These are phyloP conservation scores for Fusarium sulawesiense DNA, from an alignment of 2,329 filamentous ascomycete species.

Conservation along the genomic window DNA sequence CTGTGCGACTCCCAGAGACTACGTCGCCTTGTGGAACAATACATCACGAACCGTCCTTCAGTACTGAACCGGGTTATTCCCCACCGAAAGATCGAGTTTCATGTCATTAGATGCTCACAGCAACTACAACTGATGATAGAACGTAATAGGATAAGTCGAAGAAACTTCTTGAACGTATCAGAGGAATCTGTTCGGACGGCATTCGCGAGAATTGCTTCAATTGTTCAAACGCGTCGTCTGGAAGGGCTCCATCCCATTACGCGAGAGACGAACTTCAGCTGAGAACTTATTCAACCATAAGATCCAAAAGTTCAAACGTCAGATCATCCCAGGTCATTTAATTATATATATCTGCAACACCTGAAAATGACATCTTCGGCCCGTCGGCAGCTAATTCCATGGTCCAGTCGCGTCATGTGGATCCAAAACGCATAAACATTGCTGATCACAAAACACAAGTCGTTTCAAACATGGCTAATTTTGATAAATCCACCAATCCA, in stretches of 20 bases:
- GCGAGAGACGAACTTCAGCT: neutral
- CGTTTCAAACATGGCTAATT: neutral
- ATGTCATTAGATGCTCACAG: too few relatives aligned
- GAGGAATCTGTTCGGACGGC: neutral
- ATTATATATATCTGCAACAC: neutral
- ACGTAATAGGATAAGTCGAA: too few relatives aligned
- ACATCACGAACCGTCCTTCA: too few relatives aligned
- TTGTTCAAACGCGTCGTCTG: fast-evolving
- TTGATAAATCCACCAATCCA: conserved; percentile 16
- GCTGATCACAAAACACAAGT: neutral
- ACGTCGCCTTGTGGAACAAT: too few relatives aligned
- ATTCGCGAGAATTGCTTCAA: neutral
- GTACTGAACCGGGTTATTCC: too few relatives aligned
- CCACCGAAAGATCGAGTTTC: too few relatives aligned
- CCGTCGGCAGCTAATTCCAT: neutral
- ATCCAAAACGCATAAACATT: neutral
- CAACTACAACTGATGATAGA: too few relatives aligned
- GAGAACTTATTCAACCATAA: neutral
- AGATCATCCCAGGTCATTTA: neutral
- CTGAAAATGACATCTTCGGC: neutral
- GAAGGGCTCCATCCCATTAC: neutral
- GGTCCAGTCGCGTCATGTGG: neutral
- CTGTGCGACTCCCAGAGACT: too few relatives aligned
- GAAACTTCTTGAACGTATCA: neutral
- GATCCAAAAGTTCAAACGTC: neutral